Evolutionary conservation across 202 grass and related monocot genomes (phyloP).

Genomic region (Zoysia matrella): DNA sequence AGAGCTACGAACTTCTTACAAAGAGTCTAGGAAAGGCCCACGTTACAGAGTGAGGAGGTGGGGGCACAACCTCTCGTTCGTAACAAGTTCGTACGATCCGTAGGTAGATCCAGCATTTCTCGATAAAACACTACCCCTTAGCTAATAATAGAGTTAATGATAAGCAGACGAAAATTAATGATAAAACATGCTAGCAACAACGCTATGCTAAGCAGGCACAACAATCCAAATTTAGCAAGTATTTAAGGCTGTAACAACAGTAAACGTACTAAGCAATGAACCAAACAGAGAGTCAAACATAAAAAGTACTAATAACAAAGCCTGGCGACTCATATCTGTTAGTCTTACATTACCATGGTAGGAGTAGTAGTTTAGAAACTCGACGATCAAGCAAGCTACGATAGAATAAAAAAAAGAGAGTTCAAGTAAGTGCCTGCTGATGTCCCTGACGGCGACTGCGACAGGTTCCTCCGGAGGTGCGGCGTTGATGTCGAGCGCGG

Average conservation of each 20-base stretch:
- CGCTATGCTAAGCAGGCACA: slow-evolving; percentile 13
- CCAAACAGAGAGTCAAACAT: slow-evolving; percentile 19
- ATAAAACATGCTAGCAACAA: not conserved
- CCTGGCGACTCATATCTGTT: not conserved
- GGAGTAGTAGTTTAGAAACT: not conserved
- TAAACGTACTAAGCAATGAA: not conserved
- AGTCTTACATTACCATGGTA: not conserved
- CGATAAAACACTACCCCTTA: too few relatives aligned
- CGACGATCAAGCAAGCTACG: not conserved
- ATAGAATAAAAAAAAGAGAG: slow-evolving; percentile 22
- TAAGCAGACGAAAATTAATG: slow-evolving; percentile 7
- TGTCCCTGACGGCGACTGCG: not conserved
- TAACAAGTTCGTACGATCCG: too few relatives aligned
- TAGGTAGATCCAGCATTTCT: too few relatives aligned
- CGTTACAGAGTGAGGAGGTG: too few relatives aligned
- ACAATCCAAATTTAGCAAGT: slow-evolving; percentile 23
- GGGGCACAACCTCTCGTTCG: too few relatives aligned
- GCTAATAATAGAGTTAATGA: slow-evolving; percentile 10
- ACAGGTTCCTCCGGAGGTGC: slow-evolving; percentile 67
- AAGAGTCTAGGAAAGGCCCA: too few relatives aligned
- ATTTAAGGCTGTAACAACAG: not conserved
- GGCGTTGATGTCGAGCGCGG: slow-evolving; percentile 80
- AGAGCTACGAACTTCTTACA: too few relatives aligned
- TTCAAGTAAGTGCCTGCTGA: slow-evolving; percentile 56
- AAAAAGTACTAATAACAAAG: slow-evolving; percentile 37